Base-by-base conservation (phyloP, 2,329 filamentous ascomycete species). In the Scorias spongiosa region DNA sequence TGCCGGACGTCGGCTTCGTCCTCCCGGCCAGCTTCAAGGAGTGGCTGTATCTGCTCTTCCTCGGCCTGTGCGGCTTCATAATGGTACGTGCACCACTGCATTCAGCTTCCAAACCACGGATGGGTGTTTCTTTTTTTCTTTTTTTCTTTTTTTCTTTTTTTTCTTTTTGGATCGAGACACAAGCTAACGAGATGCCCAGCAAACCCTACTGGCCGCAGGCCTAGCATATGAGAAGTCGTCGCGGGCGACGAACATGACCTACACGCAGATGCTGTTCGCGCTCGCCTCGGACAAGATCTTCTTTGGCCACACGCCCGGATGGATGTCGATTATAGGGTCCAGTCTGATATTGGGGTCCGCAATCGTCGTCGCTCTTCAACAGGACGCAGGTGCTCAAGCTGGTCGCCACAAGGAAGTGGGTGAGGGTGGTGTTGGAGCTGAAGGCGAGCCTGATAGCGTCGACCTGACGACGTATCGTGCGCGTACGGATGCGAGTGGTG, bases 191-290 rank as follows among this genome's bases (percentile, higher is more conserved):
- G 4, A 36, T 36, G 32, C 5, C 9, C 40, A 69, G 67, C 88
- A 94, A 71, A 86, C 86, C 51, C 69, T 93, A n/a, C 66, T 93
- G 14, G 91, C 87, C 1, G 74, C 76, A 1, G 86, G 85, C 0
- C 64, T 95, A 40, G 70, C 81, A 18, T 76, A 80, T 48, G 82
- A 88, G 55, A 81, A 80, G 48, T 72, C 71, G 1, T 65, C 66
- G 2, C 67, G 74, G 15, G 77, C 76, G 2, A 80, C 76, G 0
- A 77, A 76, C 44, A 80, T 82, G 76, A 66, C 79, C 0, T 84
- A 83, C 55, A 77, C 72, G 39, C 77, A 81, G 57, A 81, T 83
- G 76, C 61, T 83, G 2, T 83, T 81, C 58, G 79, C 80, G 2
- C 59, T 83, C 10, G 65, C 68, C 2, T 77, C 78, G 11, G 80